These are phyloP conservation scores for Podila clonocystis DNA, from an alignment of 192 early-diverging fungal genomes.

Conservation along the genomic window DNA sequence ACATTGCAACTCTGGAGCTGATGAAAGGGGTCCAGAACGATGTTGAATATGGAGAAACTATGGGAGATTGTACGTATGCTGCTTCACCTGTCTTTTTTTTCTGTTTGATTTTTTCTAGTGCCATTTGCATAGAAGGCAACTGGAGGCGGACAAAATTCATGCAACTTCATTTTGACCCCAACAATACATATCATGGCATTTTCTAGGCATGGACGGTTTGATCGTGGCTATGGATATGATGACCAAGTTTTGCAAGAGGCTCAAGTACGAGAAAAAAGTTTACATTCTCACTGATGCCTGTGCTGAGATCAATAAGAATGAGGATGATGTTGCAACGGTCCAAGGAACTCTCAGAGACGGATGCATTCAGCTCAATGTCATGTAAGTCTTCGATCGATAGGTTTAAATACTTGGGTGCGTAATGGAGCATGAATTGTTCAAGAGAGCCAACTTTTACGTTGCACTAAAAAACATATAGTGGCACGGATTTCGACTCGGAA, in stretches of 20 bases:
- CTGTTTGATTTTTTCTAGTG: background rate
- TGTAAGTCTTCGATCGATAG: conserved; percentile 53
- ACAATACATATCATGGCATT: background rate
- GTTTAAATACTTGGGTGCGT: conserved; percentile 1
- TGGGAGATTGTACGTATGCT: conserved; percentile 64
- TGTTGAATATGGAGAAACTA: conserved; percentile 47
- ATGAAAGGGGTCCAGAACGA: conserved; percentile 58
- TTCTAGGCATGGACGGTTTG: conserved; percentile 71
- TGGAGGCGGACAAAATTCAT: background rate
- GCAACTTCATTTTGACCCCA: background rate
- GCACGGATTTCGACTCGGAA: conserved; percentile 55
- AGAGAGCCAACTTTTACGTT: background rate
- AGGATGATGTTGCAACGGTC: conserved; percentile 54
- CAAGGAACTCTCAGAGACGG: conserved; percentile 24
- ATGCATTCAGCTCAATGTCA: conserved; percentile 54
- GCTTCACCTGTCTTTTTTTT: no score
- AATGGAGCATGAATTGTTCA: no score
- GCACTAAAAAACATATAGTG: conserved; percentile 30
- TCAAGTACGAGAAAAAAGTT: conserved; percentile 76
- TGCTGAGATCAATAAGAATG: conserved; percentile 57
- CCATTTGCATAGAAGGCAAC: background rate
- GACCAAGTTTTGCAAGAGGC: conserved; percentile 58
- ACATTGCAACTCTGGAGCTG: conserved; percentile 56
- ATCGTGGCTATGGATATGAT: conserved; percentile 68
- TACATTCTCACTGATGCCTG: conserved; percentile 72